These are phyloP conservation scores for Nicotiana attenuata DNA, from an alignment of 257 asterid species.

Conservation along the genomic window DNA sequence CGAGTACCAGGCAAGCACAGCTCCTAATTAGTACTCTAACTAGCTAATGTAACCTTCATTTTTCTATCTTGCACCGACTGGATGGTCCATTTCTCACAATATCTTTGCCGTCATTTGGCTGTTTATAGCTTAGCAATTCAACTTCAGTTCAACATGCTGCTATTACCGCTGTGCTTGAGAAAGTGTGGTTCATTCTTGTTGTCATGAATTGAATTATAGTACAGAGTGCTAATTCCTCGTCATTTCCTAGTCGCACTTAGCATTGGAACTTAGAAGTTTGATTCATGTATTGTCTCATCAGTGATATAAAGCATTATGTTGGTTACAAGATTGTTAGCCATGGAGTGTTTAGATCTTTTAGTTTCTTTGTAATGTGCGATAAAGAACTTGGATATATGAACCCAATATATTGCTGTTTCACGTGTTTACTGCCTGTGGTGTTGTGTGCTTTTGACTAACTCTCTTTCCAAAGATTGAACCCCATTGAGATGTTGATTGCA, in stretches of 20 bases:
- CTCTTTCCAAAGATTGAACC: background rate
- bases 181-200: background rate
- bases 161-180: background rate
- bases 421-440: background rate
- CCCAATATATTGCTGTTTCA: background rate
- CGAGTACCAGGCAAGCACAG: conserved; percentile 61
- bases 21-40: conserved; percentile 5
- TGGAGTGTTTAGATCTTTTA: background rate
- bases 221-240: background rate
- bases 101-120: background rate
- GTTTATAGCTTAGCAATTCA: background rate
- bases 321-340: background rate
- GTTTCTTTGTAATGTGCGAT: background rate
- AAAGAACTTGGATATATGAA: background rate
- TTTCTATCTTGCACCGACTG: background rate
- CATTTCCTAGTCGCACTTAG: background rate
- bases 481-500: background rate
- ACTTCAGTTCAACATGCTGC: background rate
- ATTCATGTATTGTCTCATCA: background rate
- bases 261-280: background rate
- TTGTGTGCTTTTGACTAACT: background rate
- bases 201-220: background rate
- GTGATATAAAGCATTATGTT: background rate
- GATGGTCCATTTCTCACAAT: background rate
- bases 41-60: background rate